Evolutionary conservation across 306 rosid genomes (phyloP).

Genomic region (Lagenaria siceraria): DNA sequence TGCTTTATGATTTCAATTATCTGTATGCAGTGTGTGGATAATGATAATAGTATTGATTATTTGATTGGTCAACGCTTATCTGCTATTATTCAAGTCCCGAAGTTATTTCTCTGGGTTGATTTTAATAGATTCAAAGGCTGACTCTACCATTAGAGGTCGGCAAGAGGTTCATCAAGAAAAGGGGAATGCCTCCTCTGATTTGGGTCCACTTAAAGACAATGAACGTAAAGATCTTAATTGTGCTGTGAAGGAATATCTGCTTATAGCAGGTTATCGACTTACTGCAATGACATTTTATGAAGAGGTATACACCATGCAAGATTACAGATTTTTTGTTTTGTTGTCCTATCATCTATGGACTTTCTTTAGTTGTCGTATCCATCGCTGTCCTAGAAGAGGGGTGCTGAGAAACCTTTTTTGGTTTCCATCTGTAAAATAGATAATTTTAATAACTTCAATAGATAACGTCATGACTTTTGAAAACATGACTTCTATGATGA

Average conservation of each 20-base stretch:
- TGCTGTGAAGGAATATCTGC: conserved; percentile 92
- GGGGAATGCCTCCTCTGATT: conserved; percentile 34
- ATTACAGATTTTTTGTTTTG: neutral
- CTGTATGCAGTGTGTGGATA: neutral
- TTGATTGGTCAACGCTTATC: neutral
- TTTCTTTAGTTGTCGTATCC: neutral
- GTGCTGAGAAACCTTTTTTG: neutral
- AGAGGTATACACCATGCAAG: conserved; percentile 46
- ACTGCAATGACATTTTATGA: conserved; percentile 98
- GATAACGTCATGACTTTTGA: neutral
- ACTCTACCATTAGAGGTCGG: conserved; percentile 29
- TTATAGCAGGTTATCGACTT: conserved; percentile 85
- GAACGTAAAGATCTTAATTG: conserved; percentile 87
- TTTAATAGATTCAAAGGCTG: conserved; percentile 23
- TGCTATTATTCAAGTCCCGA: neutral
- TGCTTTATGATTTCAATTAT: neutral
- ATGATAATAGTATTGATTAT: neutral
- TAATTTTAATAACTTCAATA: neutral
- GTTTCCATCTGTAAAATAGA: neutral
- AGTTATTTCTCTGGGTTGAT: neutral
- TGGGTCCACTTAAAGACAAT: conserved; percentile 73
- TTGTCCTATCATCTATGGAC: neutral
- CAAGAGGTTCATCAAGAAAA: conserved; percentile 37
- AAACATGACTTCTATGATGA: neutral
- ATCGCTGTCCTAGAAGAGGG: neutral